Evolutionary conservation across 192 early-diverging fungal genomes (phyloP).

Genomic region (Coemansia sp.): DNA sequence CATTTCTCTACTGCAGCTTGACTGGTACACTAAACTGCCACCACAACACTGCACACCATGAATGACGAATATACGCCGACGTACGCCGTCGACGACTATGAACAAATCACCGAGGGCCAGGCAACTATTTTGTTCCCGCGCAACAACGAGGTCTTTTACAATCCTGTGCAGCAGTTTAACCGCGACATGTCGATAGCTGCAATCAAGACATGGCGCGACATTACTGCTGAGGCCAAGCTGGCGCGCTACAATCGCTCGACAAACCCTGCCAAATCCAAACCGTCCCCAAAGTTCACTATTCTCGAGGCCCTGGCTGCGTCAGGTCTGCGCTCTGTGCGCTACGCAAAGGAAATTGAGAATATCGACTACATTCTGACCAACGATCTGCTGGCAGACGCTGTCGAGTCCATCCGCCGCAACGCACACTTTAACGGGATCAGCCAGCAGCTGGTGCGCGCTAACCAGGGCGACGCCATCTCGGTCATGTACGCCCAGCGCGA

Average conservation of each 20-base stretch:
- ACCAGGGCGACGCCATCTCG: constrained; percentile 79
- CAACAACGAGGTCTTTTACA: constrained; percentile 96
- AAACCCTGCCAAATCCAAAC: constrained; percentile 32
- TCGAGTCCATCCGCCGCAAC: constrained; percentile 85
- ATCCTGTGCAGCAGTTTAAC: constrained; percentile 97
- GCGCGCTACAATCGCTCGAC: constrained; percentile 59
- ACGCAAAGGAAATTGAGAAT: constrained; percentile 89
- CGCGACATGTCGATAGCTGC: constrained; percentile 96
- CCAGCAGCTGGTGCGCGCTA: constrained; percentile 71
- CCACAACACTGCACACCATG: neutral
- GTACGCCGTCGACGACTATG: constrained; percentile 55
- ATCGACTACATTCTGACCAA: constrained; percentile 84
- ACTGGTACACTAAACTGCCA: too few species aligned
- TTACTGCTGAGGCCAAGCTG: constrained; percentile 65
- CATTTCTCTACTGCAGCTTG: too few species aligned
- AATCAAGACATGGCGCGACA: constrained; percentile 88
- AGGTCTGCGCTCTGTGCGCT: constrained; percentile 92
- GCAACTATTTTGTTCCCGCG: constrained; percentile 84
- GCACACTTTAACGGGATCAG: constrained; percentile 77
- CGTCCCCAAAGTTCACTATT: constrained; percentile 57
- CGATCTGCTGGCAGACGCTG: constrained; percentile 87
- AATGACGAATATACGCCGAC: constrained; percentile 7
- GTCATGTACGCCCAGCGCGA: constrained; percentile 70
- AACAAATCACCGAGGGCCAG: constrained; percentile 71
- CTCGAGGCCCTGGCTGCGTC: constrained; percentile 95